phyloP scores from a whole-genome alignment of 2,329 filamentous ascomycete genomes.

The Ceratocystis eucalypticola region DNA sequence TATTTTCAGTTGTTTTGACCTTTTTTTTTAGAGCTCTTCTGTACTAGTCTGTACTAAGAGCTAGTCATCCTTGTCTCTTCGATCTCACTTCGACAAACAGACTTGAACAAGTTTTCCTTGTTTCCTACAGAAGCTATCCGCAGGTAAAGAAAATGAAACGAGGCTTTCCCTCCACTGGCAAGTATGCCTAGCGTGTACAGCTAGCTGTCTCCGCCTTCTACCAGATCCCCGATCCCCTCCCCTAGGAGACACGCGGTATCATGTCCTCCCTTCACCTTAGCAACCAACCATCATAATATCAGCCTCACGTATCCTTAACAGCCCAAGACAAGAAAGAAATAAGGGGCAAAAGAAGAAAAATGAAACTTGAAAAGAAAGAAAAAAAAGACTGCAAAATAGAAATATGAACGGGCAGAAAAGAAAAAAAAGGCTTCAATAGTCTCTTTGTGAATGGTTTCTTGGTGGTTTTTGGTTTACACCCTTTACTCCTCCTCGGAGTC shows the following conservation, averaged over 20 bases:
- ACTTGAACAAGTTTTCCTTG: background rate
- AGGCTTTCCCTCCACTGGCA: background rate
- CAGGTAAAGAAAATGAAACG: background rate
- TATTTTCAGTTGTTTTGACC: background rate
- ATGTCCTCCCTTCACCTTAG: background rate
- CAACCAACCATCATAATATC: background rate
- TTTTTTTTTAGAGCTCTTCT: background rate
- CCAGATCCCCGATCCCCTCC: background rate
- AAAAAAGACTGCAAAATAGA: constrained; percentile 3
- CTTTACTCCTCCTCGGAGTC: constrained; percentile 37
- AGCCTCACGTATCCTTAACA: background rate
- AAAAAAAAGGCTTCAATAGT: background rate
- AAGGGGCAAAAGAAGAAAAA: background rate
- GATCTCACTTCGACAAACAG: background rate
- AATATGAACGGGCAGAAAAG: constrained; percentile 6
- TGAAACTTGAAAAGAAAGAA: constrained; percentile 1
- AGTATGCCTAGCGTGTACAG: background rate
- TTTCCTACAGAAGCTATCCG: background rate
- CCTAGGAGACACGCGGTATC: background rate
- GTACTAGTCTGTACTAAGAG: background rate
- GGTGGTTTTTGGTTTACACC: background rate
- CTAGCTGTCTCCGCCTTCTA: too few species aligned
- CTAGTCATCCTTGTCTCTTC: background rate
- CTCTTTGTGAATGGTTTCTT: background rate
- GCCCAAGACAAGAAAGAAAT: background rate